Percentiles rank a stretch among this genome's conserved stretches.
Conservation (phyloP, 768 basidiomycete genomes). For the Sporobolomyces pararoseus region DNA sequence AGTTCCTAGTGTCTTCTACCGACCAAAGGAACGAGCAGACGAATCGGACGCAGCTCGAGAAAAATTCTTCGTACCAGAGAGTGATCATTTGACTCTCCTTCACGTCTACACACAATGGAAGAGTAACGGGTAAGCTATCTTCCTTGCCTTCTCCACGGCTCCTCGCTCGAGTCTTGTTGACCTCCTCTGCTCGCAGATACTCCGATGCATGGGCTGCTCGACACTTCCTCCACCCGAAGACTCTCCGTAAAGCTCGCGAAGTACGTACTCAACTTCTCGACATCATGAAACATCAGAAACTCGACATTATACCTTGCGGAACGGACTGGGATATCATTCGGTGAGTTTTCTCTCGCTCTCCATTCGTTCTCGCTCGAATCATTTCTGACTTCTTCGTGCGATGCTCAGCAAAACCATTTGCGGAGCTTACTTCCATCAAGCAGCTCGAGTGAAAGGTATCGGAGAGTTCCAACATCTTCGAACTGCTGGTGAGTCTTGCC, state of each 20-base stretch:
- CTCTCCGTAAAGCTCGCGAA: constrained; percentile 89
- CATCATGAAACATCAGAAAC: constrained; percentile 98
- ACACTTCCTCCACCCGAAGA: constrained; percentile 94
- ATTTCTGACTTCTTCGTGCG: too few species aligned
- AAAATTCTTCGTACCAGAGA: constrained; percentile 98
- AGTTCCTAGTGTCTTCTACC: constrained; percentile 94
- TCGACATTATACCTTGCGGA: constrained; percentile 83
- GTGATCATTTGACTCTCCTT: constrained; percentile 88
- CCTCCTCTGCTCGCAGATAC: constrained; percentile 56
- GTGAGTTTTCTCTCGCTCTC: constrained; percentile 48
- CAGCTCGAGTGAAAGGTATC: constrained; percentile 95
- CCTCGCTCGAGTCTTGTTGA: background rate
- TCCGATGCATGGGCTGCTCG: constrained; percentile 91
- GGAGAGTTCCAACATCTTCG: constrained; percentile 98
- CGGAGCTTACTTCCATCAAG: constrained; percentile 98
- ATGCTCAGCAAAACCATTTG: constrained; percentile 81
- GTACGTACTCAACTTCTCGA: constrained; percentile 94
- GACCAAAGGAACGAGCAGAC: constrained; percentile 94
- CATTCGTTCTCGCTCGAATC: background rate
- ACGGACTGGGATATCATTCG: constrained; percentile 89
- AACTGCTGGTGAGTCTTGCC: constrained; percentile 56
- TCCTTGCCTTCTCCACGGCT: background rate
- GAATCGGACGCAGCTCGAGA: constrained; percentile 96
- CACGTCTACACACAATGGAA: constrained; percentile 99
- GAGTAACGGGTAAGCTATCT: constrained; percentile 68